Conservation (phyloP, 139 green algal species). For the Picochlorum sp. region DNA sequence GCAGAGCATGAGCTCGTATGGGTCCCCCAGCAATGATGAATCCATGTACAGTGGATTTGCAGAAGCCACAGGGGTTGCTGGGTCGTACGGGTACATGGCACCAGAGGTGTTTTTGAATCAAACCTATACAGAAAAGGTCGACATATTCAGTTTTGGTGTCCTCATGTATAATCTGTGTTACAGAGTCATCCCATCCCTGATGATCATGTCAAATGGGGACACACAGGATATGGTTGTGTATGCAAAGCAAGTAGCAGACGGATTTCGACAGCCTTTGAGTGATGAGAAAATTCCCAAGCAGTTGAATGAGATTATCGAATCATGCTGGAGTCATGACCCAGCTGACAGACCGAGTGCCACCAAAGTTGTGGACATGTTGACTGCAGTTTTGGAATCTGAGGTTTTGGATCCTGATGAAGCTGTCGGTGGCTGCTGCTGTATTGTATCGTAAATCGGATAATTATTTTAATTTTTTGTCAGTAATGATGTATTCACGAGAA, state of each 20-base stretch:
- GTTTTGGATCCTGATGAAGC: too few relatives aligned
- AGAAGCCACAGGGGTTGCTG: slow-evolving; percentile 31
- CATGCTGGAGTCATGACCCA: slow-evolving; percentile 41
- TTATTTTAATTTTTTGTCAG: too few relatives aligned
- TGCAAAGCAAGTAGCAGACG: slow-evolving; percentile 31
- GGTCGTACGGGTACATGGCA: slow-evolving; percentile 34
- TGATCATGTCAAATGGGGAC: slow-evolving; percentile 40
- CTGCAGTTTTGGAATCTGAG: neutral
- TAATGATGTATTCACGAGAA: too few relatives aligned
- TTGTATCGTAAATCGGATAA: too few relatives aligned
- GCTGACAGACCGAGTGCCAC: slow-evolving; percentile 5
- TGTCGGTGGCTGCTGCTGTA: too few relatives aligned
- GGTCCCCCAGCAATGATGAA: neutral
- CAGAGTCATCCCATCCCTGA: slow-evolving; percentile 48
- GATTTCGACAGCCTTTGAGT: slow-evolving; percentile 30
- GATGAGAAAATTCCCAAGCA: slow-evolving; percentile 23
- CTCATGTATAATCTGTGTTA: slow-evolving; percentile 71
- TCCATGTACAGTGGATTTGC: neutral
- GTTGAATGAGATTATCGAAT: slow-evolving; percentile 41
- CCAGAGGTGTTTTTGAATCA: slow-evolving; percentile 13
- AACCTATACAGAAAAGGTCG: slow-evolving; percentile 64
- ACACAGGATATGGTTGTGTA: neutral
- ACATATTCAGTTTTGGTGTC: slow-evolving; percentile 72
- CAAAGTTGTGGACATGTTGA: slow-evolving; percentile 7
- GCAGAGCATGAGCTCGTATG: too few relatives aligned